These are phyloP conservation scores for Aethionema arabicum DNA, from an alignment of 345 rosid species.

Conservation along the genomic window DNA sequence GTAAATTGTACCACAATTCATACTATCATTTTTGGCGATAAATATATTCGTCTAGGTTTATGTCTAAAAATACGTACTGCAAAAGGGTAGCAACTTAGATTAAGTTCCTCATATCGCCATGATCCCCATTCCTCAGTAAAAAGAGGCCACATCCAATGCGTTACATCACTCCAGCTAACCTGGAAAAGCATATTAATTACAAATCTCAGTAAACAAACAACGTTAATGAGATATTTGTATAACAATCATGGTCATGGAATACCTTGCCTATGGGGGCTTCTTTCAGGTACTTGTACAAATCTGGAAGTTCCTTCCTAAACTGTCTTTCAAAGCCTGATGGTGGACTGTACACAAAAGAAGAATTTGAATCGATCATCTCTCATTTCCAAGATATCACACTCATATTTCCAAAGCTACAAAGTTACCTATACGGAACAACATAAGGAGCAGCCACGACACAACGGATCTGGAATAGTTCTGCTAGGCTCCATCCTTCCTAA, in stretches of 20 bases:
- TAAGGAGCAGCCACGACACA: constrained; percentile 89
- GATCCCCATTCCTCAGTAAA: constrained; percentile 74
- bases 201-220: constrained; percentile 8
- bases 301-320: constrained; percentile 61
- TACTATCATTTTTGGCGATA: background rate
- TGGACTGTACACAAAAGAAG: constrained; percentile 49
- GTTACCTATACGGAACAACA: constrained; percentile 88
- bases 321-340: constrained; percentile 70
- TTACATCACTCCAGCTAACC: constrained; percentile 86
- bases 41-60: background rate
- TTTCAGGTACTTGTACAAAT: constrained; percentile 60
- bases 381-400: background rate
- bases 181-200: constrained; percentile 21
- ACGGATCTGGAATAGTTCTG: constrained; percentile 65
- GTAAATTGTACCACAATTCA: background rate
- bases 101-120: constrained; percentile 76
- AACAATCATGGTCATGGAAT: constrained; percentile 16
- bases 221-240: background rate
- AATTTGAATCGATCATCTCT: constrained; percentile 14
- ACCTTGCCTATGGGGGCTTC: constrained; percentile 74
- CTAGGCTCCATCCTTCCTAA: constrained; percentile 97
- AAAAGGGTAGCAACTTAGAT: constrained; percentile 76
- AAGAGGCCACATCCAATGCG: constrained; percentile 98
- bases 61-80: constrained; percentile 45
- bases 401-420: constrained; percentile 8